Conservation (phyloP, 1,284 basidiomycete genomes). For the Sporisorium iseilematis-ciliati region DNA sequence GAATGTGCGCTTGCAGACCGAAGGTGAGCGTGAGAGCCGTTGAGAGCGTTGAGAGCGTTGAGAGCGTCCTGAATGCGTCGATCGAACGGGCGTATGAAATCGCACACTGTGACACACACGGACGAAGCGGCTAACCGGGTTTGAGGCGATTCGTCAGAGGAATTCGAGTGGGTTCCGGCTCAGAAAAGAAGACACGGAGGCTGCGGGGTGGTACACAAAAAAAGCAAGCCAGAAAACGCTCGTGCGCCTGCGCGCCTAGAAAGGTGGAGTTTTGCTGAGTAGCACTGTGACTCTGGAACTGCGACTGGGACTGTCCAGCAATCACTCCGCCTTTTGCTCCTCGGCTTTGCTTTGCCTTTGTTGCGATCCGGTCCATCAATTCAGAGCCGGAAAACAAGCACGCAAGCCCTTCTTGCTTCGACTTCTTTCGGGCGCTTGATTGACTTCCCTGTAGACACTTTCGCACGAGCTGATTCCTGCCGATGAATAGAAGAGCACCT, state of each 20-base stretch:
- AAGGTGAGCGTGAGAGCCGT: constrained; percentile 4
- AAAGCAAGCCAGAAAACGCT: neutral
- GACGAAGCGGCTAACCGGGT: neutral
- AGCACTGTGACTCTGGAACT: no score
- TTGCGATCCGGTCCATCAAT: constrained; percentile 9
- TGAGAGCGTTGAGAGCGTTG: constrained; percentile 7
- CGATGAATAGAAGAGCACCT: constrained; percentile 8
- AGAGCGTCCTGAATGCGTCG: neutral
- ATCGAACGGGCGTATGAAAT: constrained; percentile 6
- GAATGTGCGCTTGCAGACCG: constrained; percentile 13
- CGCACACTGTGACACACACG: neutral
- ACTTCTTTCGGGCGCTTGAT: constrained; percentile 14
- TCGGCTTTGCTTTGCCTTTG: neutral
- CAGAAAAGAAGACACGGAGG: neutral
- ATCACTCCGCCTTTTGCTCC: neutral
- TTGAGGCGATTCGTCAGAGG: constrained; percentile 8
- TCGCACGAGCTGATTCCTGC: constrained; percentile 19
- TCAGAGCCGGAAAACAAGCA: constrained; percentile 7
- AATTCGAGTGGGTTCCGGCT: constrained; percentile 4
- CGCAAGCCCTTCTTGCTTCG: neutral
- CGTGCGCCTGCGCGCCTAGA: neutral
- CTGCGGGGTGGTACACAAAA: neutral
- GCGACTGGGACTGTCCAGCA: no score
- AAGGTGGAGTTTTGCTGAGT: constrained; percentile 5
- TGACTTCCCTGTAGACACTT: neutral